Evolutionary conservation across 441 rosid genomes (phyloP).

Genomic region (Eruca vesicaria): DNA sequence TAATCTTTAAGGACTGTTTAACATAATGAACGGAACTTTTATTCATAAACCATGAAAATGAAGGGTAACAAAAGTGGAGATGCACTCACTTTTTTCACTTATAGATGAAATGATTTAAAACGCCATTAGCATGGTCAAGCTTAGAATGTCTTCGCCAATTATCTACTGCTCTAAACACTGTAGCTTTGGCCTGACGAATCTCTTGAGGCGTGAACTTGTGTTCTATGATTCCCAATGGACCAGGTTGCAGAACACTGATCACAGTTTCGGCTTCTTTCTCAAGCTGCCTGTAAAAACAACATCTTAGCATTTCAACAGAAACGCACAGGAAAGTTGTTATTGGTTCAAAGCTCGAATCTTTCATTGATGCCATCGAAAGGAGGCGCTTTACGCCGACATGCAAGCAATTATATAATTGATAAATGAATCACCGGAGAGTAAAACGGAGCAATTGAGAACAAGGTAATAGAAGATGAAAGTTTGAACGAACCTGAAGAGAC

Average conservation of each 20-base stretch:
- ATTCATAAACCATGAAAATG: neutral
- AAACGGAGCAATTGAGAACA: too few species aligned
- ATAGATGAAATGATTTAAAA: conserved; percentile 53
- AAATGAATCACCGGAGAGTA: too few species aligned
- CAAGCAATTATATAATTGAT: too few species aligned
- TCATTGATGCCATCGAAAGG: too few species aligned
- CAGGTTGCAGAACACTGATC: conserved; percentile 79
- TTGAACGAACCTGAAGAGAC: conserved; percentile 55
- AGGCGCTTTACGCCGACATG: too few species aligned
- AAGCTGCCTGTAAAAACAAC: conserved; percentile 46
- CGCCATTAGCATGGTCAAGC: conserved; percentile 45
- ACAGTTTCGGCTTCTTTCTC: conserved; percentile 88
- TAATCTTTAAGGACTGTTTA: neutral
- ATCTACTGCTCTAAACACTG: conserved; percentile 58
- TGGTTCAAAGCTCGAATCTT: too few species aligned
- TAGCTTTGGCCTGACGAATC: conserved; percentile 58
- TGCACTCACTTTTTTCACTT: conserved; percentile 33
- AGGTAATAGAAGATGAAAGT: too few species aligned
- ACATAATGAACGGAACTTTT: neutral
- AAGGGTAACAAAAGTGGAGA: neutral
- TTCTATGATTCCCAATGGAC: conserved; percentile 80
- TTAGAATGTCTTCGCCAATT: conserved; percentile 60
- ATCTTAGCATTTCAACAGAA: too few species aligned
- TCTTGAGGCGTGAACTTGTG: conserved; percentile 81
- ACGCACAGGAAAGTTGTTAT: too few species aligned